Conservation (phyloP, 1,284 basidiomycete genomes). For the Trametes sp. region DNA sequence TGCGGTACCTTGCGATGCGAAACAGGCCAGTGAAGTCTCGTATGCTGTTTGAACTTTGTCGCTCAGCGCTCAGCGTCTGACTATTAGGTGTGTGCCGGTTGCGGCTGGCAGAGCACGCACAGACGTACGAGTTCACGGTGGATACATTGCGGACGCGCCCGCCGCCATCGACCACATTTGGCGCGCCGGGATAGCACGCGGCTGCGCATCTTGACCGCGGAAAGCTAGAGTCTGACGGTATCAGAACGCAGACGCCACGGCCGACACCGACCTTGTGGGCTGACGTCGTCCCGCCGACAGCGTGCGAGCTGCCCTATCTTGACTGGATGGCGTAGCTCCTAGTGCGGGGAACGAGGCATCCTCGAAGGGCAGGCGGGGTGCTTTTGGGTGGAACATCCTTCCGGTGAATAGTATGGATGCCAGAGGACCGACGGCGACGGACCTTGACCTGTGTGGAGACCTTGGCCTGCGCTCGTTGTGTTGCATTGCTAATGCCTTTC, state of each 20-base stretch:
- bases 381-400: background rate
- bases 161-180: background rate
- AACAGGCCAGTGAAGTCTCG: too few relatives aligned
- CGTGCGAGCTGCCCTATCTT: background rate
- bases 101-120: background rate
- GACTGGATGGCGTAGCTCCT: background rate
- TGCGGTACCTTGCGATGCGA: too few relatives aligned
- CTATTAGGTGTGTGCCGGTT: too few relatives aligned
- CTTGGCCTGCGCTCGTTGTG: too few relatives aligned
- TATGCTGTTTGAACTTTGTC: too few relatives aligned
- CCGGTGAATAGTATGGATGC: background rate
- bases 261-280: background rate
- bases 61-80: too few relatives aligned
- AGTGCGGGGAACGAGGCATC: background rate
- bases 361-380: background rate
- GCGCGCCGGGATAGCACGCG: background rate
- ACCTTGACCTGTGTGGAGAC: background rate
- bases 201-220: background rate
- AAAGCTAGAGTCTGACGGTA: conserved; percentile 9
- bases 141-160: too few relatives aligned
- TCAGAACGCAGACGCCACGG: background rate
- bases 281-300: background rate
- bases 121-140: background rate
- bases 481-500: too few relatives aligned
- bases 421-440: background rate